These are phyloP conservation scores for Fusarium cicatricum DNA, from an alignment of 2,329 filamentous ascomycete genomes.

Conservation along the genomic window DNA sequence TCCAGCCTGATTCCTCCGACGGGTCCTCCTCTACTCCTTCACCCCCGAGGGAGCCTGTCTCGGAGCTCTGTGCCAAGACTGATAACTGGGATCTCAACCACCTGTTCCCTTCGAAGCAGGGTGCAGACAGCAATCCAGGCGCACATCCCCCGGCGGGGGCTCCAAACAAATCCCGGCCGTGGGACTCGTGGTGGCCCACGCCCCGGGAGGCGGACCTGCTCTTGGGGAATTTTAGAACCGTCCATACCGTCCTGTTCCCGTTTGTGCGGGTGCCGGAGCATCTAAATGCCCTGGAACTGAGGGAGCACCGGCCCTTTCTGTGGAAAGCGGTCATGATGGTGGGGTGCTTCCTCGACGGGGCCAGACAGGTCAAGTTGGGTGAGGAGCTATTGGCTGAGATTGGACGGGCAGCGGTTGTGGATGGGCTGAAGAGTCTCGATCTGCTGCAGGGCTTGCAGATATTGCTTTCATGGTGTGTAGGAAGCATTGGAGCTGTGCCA, in stretches of 20 bases:
- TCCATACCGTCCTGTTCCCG: conserved; percentile 52
- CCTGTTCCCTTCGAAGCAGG: conserved; percentile 45
- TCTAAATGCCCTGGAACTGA: conserved; percentile 49
- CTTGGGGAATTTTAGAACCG: conserved; percentile 48
- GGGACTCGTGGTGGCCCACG: conserved; percentile 53
- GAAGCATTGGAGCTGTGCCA: not conserved
- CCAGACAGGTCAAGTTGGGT: conserved; percentile 54
- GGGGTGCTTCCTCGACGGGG: conserved; percentile 52
- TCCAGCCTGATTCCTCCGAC: conserved; percentile 44
- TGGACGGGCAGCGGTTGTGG: conserved; percentile 49
- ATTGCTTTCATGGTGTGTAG: conserved; percentile 55
- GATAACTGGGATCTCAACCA: conserved; percentile 43
- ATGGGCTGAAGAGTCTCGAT: conserved; percentile 55
- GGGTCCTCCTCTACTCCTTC: conserved; percentile 15
- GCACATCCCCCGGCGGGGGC: conserved; percentile 20
- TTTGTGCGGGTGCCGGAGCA: conserved; percentile 54
- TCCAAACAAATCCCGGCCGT: conserved; percentile 24
- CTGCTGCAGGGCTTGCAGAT: conserved; percentile 57
- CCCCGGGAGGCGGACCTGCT: conserved; percentile 52
- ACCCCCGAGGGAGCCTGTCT: conserved; percentile 7
- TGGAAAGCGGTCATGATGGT: conserved; percentile 61
- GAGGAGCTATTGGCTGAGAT: conserved; percentile 55
- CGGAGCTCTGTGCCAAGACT: conserved; percentile 14
- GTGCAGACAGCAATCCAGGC: conserved; percentile 2
- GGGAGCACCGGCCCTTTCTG: conserved; percentile 52